These are phyloP conservation scores for Gliomastix tumulicola DNA, from an alignment of 2,329 filamentous ascomycete species.

Conservation along the genomic window DNA sequence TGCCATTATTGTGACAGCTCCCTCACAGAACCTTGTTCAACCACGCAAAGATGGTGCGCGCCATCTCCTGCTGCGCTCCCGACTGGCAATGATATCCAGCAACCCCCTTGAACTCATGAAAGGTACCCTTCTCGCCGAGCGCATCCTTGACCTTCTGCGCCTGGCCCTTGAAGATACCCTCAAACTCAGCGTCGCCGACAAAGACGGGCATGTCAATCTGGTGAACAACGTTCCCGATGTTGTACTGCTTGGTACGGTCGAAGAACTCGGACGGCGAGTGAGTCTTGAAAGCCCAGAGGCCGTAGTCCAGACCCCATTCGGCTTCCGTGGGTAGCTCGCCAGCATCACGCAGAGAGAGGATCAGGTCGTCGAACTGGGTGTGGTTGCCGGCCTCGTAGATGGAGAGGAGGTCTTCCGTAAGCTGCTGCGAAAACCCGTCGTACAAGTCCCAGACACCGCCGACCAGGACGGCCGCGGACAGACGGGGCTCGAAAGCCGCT, in stretches of 20 bases:
- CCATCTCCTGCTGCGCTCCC: conserved; percentile 7
- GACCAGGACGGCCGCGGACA: conserved; percentile 28
- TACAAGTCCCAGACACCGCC: conserved; percentile 27
- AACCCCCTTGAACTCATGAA: conserved; percentile 2
- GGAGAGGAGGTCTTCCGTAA: not conserved
- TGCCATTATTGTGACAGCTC: too few species aligned
- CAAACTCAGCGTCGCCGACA: conserved; percentile 10
- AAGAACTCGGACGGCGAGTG: conserved; percentile 12
- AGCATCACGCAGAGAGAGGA: conserved; percentile 1
- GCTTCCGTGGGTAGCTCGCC: conserved; percentile 5
- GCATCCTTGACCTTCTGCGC: conserved; percentile 4
- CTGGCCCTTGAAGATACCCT: conserved; percentile 8
- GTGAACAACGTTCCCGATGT: conserved; percentile 6
- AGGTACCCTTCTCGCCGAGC: conserved; percentile 5
- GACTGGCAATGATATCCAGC: conserved; percentile 9
- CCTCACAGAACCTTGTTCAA: conserved; percentile 3
- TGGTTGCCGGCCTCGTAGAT: not conserved
- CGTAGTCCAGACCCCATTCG: conserved; percentile 14
- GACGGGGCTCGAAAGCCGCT: conserved; percentile 33
- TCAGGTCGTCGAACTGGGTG: conserved; percentile 9
- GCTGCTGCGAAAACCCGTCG: not conserved
- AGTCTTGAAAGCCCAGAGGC: conserved; percentile 16
- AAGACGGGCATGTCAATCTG: conserved; percentile 14
- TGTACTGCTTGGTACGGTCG: conserved; percentile 7
- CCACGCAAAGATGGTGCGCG: conserved; percentile 1